phyloP scores from a whole-genome alignment of 2,329 filamentous ascomycete species.

The Paraphaeosphaeria minitans region DNA sequence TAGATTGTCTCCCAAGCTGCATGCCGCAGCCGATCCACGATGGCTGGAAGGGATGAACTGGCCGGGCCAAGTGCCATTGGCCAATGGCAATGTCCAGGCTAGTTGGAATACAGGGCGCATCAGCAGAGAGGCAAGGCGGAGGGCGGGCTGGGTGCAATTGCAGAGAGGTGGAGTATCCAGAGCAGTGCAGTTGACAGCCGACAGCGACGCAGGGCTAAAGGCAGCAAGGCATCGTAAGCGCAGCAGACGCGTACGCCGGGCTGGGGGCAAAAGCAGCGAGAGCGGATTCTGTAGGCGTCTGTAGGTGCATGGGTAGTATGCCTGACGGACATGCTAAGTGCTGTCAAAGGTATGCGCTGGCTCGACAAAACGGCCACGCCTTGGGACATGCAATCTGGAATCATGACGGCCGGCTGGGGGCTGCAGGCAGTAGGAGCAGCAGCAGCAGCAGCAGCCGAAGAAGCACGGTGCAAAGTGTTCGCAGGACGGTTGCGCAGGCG shows the following conservation, averaged over 20 bases:
- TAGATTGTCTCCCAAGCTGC: conserved; percentile 32
- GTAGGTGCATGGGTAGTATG: conserved; percentile 48
- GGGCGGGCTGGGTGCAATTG: conserved; percentile 41
- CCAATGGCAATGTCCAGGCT: conserved; percentile 31
- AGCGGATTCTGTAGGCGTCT: conserved; percentile 38
- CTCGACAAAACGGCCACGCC: conserved; percentile 48
- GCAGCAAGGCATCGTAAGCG: conserved; percentile 46
- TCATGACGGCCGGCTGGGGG: conserved; percentile 34
- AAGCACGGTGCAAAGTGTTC: conserved; percentile 16
- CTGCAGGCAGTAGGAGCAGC: conserved; percentile 33
- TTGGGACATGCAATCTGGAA: conserved; percentile 46
- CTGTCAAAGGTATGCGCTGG: conserved; percentile 50
- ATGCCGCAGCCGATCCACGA: conserved; percentile 44
- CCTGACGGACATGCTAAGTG: conserved; percentile 47
- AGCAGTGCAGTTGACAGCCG: conserved; percentile 32
- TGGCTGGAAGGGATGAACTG: conserved; percentile 34
- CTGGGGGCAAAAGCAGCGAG: conserved; percentile 42
- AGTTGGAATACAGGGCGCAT: conserved; percentile 34
- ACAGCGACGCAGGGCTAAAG: conserved; percentile 38
- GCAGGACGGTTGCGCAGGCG: background rate
- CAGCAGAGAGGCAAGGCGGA: conserved; percentile 35
- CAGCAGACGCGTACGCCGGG: conserved; percentile 44
- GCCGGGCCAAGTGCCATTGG: conserved; percentile 35
- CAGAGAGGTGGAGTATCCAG: conserved; percentile 30
- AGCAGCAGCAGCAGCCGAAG: conserved; percentile 17